Conservation (phyloP, 2,329 filamentous ascomycete species). For the Ophiostoma himal-ulmi region DNA sequence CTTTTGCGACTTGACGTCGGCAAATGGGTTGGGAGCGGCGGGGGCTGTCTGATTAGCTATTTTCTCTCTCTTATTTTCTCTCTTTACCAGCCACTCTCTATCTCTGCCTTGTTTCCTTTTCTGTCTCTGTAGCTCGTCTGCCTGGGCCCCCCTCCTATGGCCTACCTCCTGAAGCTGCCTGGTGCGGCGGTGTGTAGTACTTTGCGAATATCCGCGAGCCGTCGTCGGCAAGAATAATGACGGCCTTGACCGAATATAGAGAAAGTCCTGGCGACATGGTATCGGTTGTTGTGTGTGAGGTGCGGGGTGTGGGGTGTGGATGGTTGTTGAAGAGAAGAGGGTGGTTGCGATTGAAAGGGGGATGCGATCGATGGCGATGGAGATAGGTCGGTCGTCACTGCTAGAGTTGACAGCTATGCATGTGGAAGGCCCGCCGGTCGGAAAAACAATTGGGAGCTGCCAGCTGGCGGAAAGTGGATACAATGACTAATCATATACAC, state of each 20-base stretch:
- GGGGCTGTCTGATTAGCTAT: background rate
- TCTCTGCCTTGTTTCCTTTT: background rate
- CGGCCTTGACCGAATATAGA: constrained; percentile 29
- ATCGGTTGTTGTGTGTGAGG: constrained; percentile 13
- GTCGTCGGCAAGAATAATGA: constrained; percentile 70
- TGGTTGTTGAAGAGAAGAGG: constrained; percentile 8
- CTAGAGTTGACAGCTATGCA: constrained; percentile 20
- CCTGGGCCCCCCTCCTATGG: background rate
- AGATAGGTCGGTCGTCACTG: background rate
- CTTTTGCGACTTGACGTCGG: constrained; percentile 88
- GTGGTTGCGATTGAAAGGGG: background rate
- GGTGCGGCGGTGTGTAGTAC: constrained; percentile 69
- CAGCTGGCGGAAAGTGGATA: background rate
- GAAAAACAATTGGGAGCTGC: constrained; percentile 23
- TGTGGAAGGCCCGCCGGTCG: constrained; percentile 20
- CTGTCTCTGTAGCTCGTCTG: background rate
- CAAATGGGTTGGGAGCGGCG: constrained; percentile 54
- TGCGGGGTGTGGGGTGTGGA: background rate
- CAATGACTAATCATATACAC: background rate
- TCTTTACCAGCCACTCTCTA: too few species aligned
- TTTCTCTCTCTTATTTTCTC: background rate
- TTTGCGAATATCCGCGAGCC: constrained; percentile 88
- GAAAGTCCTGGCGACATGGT: constrained; percentile 29
- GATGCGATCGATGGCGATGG: background rate
- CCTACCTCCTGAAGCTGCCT: constrained; percentile 29